Evolutionary conservation across 345 rosid genomes (phyloP), one percentile per base, ranked within the genome.

Genomic region (Physaria fendleri): DNA sequence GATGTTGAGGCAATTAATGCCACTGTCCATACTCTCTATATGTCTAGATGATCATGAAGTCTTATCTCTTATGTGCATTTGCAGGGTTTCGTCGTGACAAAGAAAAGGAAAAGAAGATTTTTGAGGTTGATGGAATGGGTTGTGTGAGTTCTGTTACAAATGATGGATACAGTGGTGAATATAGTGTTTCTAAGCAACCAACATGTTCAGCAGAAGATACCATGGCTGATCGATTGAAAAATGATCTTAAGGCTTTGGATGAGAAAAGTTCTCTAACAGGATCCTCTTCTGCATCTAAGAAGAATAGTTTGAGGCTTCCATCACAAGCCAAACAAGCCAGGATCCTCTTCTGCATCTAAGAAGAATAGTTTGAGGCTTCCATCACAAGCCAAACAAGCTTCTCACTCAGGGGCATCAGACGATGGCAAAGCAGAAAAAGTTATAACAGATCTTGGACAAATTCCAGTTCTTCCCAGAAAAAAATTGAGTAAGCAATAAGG

Each of bases 231-330:
- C 56, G 35, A 12, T 8, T 47, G 5, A 47, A 60, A 24, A 34
- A 37, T 6, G 27, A 18, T 60, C 29, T 8, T 20, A 61, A 61
- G 57, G 17, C 28, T 34, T 44, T 35, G 55, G 40, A 56, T 17
- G 47, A 45, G 47, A 13, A 64, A 55, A 32, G 14, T 49, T 44
- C 62, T n/a, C 24, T 44, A 15, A 42, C 35, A 34, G 70, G 29
- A 38, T 64, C 62, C 12, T 62, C 79, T 38, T 64, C 84, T 50
- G 66, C 54, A 24, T 39, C 64, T 45, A 57, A 14, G 22, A 64
- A 65, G 54, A 63, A 33, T 3, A 73, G 20, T 32, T 58, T 43
- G 63, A 32, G 17, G 62, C 52, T 33, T 47, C 74, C 83, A 7
- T 37, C 77, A 33, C 65, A 59, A 41, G 56, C 67, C 23, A 34